Base-by-base conservation (phyloP, 176 grass and related monocot species). In the Neostapfia colusana region DNA sequence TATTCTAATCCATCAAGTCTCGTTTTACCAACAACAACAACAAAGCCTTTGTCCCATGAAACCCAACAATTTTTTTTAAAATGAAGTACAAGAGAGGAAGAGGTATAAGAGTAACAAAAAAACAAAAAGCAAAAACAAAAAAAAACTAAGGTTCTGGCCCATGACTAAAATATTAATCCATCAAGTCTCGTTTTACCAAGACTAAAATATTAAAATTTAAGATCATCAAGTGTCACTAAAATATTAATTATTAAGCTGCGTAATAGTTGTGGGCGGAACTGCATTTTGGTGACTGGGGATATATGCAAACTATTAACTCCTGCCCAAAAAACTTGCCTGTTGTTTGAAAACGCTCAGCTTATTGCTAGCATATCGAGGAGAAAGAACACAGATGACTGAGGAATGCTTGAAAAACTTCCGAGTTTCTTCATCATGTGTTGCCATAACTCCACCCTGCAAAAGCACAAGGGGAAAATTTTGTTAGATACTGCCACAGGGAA, bases 301-400 rank as follows among this genome's bases (percentile, higher is more conserved):
- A 73, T 37, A 37, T 51, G 11, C 14, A 21, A 64, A 57, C 7
- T 63, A 75, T 36, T 82, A 74, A 46, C 53, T 55, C 28, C 43
- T n/a, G 66, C 16, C 13, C 7, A 39, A 57, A 57, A 69, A 74
- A 82, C 88, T 85, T 90, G 87, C 95, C 89, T 98, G 91, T 59
- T 98, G 91, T 80, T 93, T 98, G 79, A 98, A 87, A 84, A 98
- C 84, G 86, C 95, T 98, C 41, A 98, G 89, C 67, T 98, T 98
- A 81, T 49, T 88, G 86, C 95, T 94, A 45, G 91, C 95, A 82
- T 98, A 98, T 60, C 95, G 89, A 67, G 95, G 91, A 45, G 95
- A 90, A 51, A 98, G 82, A 83, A 91, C 84, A 77, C 95, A 98
- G 20, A 94, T 94, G 78, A 98, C 95, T 48, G 95, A 94, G 17